A percentile compares a stretch with the other conserved stretches of the same genome.
phyloP scores from a whole-genome alignment of 1,139 yeast genomes.

The Hyphopichia buzzinii region DNA sequence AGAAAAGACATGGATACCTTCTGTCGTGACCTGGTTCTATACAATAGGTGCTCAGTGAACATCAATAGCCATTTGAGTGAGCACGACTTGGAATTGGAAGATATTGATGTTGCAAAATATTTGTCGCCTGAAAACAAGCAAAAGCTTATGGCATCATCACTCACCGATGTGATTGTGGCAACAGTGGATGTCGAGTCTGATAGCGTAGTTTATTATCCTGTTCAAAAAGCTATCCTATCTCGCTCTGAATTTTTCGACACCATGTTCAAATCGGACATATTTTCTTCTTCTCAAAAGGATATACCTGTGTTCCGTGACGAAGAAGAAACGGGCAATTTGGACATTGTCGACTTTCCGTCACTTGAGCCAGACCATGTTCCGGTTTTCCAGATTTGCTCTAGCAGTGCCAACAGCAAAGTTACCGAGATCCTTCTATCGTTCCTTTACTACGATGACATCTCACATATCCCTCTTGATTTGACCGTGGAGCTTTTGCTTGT shows the following conservation, averaged over 20 bases:
- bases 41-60: slow-evolving; percentile 12
- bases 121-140: slow-evolving; percentile 15
- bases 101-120: slow-evolving; percentile 21
- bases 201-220: slow-evolving; percentile 49
- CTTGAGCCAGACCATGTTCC: slow-evolving; percentile 25
- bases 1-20: slow-evolving; percentile 42
- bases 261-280: slow-evolving; percentile 55
- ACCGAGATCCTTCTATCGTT: slow-evolving; percentile 56
- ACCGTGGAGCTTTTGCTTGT: slow-evolving; percentile 57
- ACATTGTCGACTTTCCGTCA: slow-evolving; percentile 21
- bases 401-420: slow-evolving; percentile 29
- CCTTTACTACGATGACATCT: slow-evolving; percentile 59
- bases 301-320: slow-evolving; percentile 14
- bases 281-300: slow-evolving; percentile 17
- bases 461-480: slow-evolving; percentile 43
- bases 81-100: slow-evolving; percentile 31
- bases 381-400: slow-evolving; percentile 26
- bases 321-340: slow-evolving; percentile 4
- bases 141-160: slow-evolving; percentile 22
- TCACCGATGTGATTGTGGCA: slow-evolving; percentile 51
- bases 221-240: slow-evolving; percentile 57
- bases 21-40: slow-evolving; percentile 38
- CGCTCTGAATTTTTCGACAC: slow-evolving; percentile 65
- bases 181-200: slow-evolving; percentile 30
- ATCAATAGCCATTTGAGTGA: slow-evolving; percentile 8